Conservation (phyloP, 2,329 filamentous ascomycete genomes). For the Aaosphaeria arxii region DNA sequence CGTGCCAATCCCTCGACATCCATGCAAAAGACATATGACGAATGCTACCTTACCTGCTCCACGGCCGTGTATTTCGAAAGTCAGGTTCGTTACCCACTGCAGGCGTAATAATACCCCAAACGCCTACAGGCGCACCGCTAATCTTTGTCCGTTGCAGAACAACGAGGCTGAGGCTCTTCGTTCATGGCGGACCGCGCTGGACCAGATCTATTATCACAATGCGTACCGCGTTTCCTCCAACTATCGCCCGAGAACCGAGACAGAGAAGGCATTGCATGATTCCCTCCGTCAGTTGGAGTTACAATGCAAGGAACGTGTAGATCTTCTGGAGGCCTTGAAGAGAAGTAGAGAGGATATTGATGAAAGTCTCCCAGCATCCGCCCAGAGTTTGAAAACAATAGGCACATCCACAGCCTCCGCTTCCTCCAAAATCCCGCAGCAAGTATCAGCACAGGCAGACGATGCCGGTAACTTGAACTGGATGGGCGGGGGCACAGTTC, state of each 20-base stretch:
- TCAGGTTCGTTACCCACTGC: slow-evolving; percentile 57
- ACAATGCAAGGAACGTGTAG: slow-evolving; percentile 90
- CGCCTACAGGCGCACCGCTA: neutral
- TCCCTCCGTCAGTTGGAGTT: slow-evolving; percentile 80
- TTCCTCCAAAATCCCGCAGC: slow-evolving; percentile 21
- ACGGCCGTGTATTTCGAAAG: slow-evolving; percentile 95
- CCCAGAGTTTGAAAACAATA: slow-evolving; percentile 1
- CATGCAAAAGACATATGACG: slow-evolving; percentile 96
- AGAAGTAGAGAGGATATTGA: slow-evolving; percentile 58
- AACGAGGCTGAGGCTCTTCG: slow-evolving; percentile 88
- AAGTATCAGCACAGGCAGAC: slow-evolving; percentile 12
- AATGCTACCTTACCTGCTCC: slow-evolving; percentile 90
- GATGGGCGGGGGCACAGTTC: slow-evolving; percentile 79
- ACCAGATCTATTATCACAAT: slow-evolving; percentile 84
- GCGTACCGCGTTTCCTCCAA: slow-evolving; percentile 68
- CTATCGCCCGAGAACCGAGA: slow-evolving; percentile 72
- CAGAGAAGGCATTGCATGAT: slow-evolving; percentile 77
- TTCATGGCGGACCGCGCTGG: slow-evolving; percentile 85
- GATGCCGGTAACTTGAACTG: slow-evolving; percentile 42
- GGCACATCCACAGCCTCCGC: slow-evolving; percentile 5
- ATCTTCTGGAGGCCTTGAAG: slow-evolving; percentile 77
- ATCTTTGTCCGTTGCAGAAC: slow-evolving; percentile 54
- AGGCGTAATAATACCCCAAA: neutral
- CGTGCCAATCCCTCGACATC: slow-evolving; percentile 63
- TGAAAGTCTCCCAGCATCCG: slow-evolving; percentile 24